Evolutionary conservation across 257 asterid genomes (phyloP).

Genomic region (Apocynum venetum): DNA sequence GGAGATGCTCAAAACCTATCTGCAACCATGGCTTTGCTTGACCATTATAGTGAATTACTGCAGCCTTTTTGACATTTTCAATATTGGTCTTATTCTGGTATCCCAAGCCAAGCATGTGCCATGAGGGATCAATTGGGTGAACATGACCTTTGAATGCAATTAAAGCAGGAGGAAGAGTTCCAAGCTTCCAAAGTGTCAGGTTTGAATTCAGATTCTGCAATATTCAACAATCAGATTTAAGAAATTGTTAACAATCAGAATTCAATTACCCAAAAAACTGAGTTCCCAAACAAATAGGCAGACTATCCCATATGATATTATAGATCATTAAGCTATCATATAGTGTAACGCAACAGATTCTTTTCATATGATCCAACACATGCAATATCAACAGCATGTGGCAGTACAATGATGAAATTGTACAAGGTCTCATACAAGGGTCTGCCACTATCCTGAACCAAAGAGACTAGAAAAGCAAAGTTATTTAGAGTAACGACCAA

Average conservation of each 20-base stretch:
- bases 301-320: background rate
- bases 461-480: slow-evolving; percentile 11
- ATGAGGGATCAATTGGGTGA: slow-evolving; percentile 82
- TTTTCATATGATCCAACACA: background rate
- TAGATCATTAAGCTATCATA: background rate
- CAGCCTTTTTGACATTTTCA: slow-evolving; percentile 74
- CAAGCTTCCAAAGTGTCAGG: slow-evolving; percentile 94
- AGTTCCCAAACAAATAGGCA: slow-evolving; percentile 1
- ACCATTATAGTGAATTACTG: slow-evolving; percentile 97
- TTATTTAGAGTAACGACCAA: slow-evolving; percentile 12
- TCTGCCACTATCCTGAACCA: background rate
- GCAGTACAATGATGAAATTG: background rate
- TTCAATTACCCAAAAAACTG: background rate
- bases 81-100: slow-evolving; percentile 80
- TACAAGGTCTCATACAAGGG: background rate
- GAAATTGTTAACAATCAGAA: background rate
- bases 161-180: slow-evolving; percentile 98
- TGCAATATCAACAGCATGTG: background rate
- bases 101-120: slow-evolving; percentile 99
- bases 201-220: slow-evolving; percentile 93
- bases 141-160: slow-evolving; percentile 89
- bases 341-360: background rate
- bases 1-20: slow-evolving; percentile 96
- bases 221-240: background rate
- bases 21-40: slow-evolving; percentile 97